A percentile compares a stretch with the other conserved stretches of the same genome.
Evolutionary conservation across 768 basidiomycete genomes (phyloP).

Genomic region (Leccinellum albellum): DNA sequence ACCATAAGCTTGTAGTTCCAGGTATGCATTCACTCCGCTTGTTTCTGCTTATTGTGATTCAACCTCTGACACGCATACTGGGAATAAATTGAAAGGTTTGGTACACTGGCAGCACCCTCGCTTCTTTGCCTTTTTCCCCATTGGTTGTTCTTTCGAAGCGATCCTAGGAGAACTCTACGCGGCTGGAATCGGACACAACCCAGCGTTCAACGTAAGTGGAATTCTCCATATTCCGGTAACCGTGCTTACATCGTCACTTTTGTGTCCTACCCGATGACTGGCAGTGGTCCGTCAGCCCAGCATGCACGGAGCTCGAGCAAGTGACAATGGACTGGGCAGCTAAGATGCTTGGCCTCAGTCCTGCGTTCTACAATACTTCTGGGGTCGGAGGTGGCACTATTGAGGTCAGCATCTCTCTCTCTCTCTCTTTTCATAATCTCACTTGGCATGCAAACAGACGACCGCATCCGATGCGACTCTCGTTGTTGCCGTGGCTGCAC

Average conservation of each 20-base stretch:
- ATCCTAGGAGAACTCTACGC: slow-evolving; percentile 85
- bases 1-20: slow-evolving; percentile 73
- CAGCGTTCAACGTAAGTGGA: slow-evolving; percentile 75
- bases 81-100: slow-evolving; percentile 40
- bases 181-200: slow-evolving; percentile 64
- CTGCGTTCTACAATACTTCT: slow-evolving; percentile 61
- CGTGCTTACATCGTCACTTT: background rate
- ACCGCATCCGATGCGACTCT: slow-evolving; percentile 84
- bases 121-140: slow-evolving; percentile 86
- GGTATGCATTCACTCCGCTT: slow-evolving; percentile 37
- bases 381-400: slow-evolving; percentile 80
- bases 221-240: background rate
- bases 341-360: slow-evolving; percentile 66
- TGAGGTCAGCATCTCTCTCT: slow-evolving; percentile 44
- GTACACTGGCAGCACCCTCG: slow-evolving; percentile 35
- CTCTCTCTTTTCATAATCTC: background rate
- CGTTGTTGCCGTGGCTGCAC: slow-evolving; percentile 76
- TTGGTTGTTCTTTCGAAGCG: slow-evolving; percentile 71
- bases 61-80: background rate
- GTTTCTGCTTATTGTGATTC: background rate
- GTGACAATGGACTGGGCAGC: background rate
- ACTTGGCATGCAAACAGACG: slow-evolving; percentile 42
- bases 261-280: background rate
- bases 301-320: background rate
- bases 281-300: background rate